These are phyloP conservation scores for Malbranchea zuffiana DNA, from an alignment of 2,329 filamentous ascomycete species.

Conservation along the genomic window DNA sequence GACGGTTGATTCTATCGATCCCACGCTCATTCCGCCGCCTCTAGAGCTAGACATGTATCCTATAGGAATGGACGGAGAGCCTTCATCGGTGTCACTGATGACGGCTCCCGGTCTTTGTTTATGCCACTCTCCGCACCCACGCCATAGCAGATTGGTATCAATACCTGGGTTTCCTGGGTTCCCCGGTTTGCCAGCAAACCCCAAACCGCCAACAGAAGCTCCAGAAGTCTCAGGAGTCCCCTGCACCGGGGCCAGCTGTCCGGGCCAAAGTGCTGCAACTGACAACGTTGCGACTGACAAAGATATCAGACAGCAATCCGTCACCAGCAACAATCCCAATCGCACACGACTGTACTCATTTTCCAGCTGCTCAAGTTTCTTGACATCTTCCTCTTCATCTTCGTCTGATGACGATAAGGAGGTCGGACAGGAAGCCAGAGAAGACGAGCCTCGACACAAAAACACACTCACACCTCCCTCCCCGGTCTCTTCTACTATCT, in stretches of 20 bases:
- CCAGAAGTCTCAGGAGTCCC: background rate
- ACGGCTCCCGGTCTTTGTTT: conserved; percentile 9
- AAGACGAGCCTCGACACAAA: background rate
- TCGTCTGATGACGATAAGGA: background rate
- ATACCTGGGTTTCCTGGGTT: conserved; percentile 1
- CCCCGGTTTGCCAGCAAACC: too few species aligned
- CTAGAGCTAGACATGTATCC: conserved; percentile 2
- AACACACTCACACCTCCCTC: background rate
- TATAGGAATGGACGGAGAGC: too few species aligned
- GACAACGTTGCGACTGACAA: background rate
- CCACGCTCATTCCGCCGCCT: conserved; percentile 7
- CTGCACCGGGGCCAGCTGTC: background rate
- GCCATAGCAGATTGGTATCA: conserved; percentile 7
- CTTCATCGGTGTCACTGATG: too few species aligned
- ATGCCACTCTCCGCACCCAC: conserved; percentile 11
- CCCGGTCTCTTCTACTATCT: background rate
- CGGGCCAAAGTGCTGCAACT: background rate
- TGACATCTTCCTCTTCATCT: background rate
- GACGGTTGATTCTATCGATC: conserved; percentile 7
- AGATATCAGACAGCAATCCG: background rate
- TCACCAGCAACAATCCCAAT: background rate
- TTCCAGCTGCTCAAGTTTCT: conserved; percentile 1
- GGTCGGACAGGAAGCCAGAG: background rate
- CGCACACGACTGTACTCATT: conserved; percentile 12
- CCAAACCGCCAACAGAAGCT: background rate